A percentile compares a stretch with the other conserved stretches of the same genome.
phyloP scores from a whole-genome alignment of 441 rosid genomes.

The Arabidopsis hybrid region DNA sequence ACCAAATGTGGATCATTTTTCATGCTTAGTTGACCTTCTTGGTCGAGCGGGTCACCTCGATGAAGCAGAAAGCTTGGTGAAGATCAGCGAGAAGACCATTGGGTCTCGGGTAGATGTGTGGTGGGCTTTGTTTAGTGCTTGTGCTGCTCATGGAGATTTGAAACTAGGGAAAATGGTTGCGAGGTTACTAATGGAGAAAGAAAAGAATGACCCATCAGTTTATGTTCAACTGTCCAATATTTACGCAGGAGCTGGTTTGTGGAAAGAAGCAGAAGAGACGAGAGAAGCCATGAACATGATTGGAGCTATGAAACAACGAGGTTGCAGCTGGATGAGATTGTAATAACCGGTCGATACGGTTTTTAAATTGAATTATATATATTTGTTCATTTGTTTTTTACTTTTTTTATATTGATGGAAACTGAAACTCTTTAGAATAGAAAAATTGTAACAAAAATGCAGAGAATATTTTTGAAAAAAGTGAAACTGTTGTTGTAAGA shows the following conservation, averaged over 20 bases:
- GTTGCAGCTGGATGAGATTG: constrained; percentile 66
- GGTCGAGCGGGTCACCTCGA: constrained; percentile 68
- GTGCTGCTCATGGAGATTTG: constrained; percentile 66
- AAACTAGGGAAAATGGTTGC: constrained; percentile 63
- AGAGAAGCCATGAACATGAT: constrained; percentile 53
- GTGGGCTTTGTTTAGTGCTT: constrained; percentile 72
- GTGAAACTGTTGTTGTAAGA: too few relatives aligned
- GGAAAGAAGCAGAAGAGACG: constrained; percentile 66
- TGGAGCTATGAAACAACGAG: constrained; percentile 58
- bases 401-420: neutral
- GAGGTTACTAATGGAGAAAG: constrained; percentile 51
- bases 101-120: constrained; percentile 45
- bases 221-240: constrained; percentile 62
- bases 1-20: constrained; percentile 59
- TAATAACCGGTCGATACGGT: constrained; percentile 28
- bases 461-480: neutral
- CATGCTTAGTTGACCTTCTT: constrained; percentile 69
- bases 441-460: neutral
- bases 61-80: constrained; percentile 54
- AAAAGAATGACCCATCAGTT: constrained; percentile 54
- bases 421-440: neutral
- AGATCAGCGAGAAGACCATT: constrained; percentile 37
- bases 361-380: neutral
- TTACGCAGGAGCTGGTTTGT: constrained; percentile 64
- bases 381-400: neutral